A percentile compares a stretch with the other conserved stretches of the same genome.
Evolutionary conservation across 306 rosid genomes (phyloP).

Genomic region (Trifolium fragiferum): DNA sequence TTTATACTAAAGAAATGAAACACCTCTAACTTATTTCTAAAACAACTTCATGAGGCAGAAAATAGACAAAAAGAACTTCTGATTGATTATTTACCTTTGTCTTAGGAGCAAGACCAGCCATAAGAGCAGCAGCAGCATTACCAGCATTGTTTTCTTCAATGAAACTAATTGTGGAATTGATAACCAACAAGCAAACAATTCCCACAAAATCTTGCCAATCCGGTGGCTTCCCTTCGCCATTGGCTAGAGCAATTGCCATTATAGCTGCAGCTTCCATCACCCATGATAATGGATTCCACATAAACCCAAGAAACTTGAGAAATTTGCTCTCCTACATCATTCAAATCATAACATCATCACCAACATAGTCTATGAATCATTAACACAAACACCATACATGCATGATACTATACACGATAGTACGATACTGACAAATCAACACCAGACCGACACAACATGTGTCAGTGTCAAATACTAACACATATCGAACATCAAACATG

Average conservation of each 20-base stretch:
- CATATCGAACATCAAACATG: neutral
- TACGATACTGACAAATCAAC: too few relatives aligned
- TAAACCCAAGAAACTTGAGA: slow-evolving; percentile 97
- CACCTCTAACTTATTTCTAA: too few relatives aligned
- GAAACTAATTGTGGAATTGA: slow-evolving; percentile 97
- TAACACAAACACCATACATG: neutral
- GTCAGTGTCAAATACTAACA: neutral
- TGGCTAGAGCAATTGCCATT: slow-evolving; percentile 97
- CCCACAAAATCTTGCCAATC: slow-evolving; percentile 99
- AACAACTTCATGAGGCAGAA: neutral
- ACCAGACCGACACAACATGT: neutral
- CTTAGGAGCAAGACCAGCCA: slow-evolving; percentile 99
- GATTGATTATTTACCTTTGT: slow-evolving; percentile 69
- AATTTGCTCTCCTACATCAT: slow-evolving; percentile 85
- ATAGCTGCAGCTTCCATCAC: slow-evolving; percentile 99
- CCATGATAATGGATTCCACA: slow-evolving; percentile 99
- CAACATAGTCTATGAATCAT: slow-evolving; percentile 23
- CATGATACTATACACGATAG: neutral
- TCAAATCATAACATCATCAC: neutral
- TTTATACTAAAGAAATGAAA: too few relatives aligned
- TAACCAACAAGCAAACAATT: slow-evolving; percentile 74
- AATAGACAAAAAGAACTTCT: neutral
- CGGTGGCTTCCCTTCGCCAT: slow-evolving; percentile 82
- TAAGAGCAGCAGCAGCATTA: slow-evolving; percentile 98
- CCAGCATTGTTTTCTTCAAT: slow-evolving; percentile 99